Evolutionary conservation across 192 early-diverging fungal species (phyloP).

Genomic region (Rhizophagus prolifer): DNA sequence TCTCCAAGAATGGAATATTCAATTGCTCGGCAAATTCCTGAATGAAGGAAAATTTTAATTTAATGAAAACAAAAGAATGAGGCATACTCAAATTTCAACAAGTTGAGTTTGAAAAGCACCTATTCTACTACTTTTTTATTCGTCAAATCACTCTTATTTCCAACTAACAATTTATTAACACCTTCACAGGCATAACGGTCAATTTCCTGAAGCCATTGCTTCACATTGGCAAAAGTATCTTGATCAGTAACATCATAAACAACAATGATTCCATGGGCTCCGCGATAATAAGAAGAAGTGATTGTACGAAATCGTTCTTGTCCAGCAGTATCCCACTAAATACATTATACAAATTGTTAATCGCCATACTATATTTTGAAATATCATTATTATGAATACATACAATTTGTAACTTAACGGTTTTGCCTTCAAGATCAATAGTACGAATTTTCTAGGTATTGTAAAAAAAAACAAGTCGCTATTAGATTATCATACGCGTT

Average conservation of each 20-base stretch:
- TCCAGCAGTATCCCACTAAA: slow-evolving; percentile 95
- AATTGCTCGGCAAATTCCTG: slow-evolving; percentile 92
- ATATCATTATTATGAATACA: slow-evolving; percentile 27
- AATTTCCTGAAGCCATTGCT: slow-evolving; percentile 99
- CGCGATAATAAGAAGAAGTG: slow-evolving; percentile 96
- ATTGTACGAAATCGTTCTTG: slow-evolving; percentile 99
- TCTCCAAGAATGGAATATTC: slow-evolving; percentile 94
- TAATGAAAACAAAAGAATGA: background rate
- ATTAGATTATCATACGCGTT: background rate
- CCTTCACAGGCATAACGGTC: slow-evolving; percentile 97
- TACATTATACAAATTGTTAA: background rate
- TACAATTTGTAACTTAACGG: slow-evolving; percentile 96
- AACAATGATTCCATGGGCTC: slow-evolving; percentile 98
- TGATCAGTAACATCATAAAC: slow-evolving; percentile 98
- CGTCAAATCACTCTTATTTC: slow-evolving; percentile 96
- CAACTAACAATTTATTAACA: slow-evolving; percentile 97
- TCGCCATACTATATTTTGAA: background rate
- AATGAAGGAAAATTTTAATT: background rate
- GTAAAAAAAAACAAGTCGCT: background rate
- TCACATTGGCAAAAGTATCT: slow-evolving; percentile 94
- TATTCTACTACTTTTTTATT: slow-evolving; percentile 88
- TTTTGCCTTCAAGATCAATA: slow-evolving; percentile 98
- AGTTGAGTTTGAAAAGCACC: slow-evolving; percentile 36
- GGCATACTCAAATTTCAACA: background rate
- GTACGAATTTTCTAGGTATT: slow-evolving; percentile 90